These are phyloP conservation scores for Fraxinus sp. DNA, from an alignment of 305 asterid genomes.

Conservation along the genomic window DNA sequence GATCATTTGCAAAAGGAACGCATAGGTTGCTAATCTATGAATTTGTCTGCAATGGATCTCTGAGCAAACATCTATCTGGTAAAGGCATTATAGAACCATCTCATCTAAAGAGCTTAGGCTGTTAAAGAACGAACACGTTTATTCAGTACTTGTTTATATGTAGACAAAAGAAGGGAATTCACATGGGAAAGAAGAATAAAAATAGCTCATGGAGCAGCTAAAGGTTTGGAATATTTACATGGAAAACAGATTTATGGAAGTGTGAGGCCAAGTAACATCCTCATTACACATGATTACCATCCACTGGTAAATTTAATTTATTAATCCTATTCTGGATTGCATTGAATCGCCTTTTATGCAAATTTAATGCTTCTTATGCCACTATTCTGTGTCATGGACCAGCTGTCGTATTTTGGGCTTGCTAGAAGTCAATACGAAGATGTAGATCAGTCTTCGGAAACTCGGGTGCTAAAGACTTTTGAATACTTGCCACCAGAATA, in stretches of 20 bases:
- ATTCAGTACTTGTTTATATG: not conserved
- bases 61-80: constrained; percentile 47
- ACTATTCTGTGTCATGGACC: constrained; percentile 1
- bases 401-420: constrained; percentile 52
- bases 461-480: constrained; percentile 44
- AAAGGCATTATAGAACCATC: constrained; percentile 11
- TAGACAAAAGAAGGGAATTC: constrained; percentile 27
- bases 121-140: constrained; percentile 44
- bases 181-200: constrained; percentile 33
- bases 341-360: not conserved
- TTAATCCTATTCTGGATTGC: not conserved
- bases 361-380: not conserved
- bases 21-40: constrained; percentile 49
- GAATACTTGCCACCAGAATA: constrained; percentile 64
- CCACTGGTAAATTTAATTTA: constrained; percentile 27
- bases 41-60: constrained; percentile 48
- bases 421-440: constrained; percentile 40
- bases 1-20: constrained; percentile 46
- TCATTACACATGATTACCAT: constrained; percentile 33
- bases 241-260: constrained; percentile 18
- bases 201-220: constrained; percentile 25
- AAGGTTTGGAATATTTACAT: constrained; percentile 28
- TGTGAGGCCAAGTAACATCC: constrained; percentile 32
- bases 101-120: constrained; percentile 31
- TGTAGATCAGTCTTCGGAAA: constrained; percentile 34